phyloP scores from a whole-genome alignment of 106 monocot species.

The Cymbidium sinense region DNA sequence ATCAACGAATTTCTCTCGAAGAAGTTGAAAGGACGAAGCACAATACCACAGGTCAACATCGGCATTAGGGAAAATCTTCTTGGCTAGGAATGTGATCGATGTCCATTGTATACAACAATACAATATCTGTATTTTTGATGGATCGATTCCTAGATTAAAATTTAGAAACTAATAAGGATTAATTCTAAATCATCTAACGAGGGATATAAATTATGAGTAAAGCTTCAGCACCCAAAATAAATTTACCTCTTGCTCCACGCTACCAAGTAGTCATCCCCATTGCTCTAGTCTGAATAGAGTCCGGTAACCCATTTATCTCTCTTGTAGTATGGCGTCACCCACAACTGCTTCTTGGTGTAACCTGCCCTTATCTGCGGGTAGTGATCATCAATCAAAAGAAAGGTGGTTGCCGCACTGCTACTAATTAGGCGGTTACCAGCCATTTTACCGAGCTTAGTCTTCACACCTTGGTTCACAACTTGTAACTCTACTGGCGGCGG shows the following conservation, averaged over 20 bases:
- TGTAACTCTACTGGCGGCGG: conserved; percentile 25
- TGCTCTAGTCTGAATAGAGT: conserved; percentile 35
- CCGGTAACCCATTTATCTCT: conserved; percentile 58
- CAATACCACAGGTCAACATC: conserved; percentile 35
- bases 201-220: too few relatives aligned
- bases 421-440: conserved; percentile 45
- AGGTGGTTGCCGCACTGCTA: conserved; percentile 11
- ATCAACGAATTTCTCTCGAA: conserved; percentile 62
- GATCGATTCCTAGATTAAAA: conserved; percentile 29
- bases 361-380: conserved; percentile 44
- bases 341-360: conserved; percentile 54
- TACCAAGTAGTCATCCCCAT: conserved; percentile 50
- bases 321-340: conserved; percentile 60
- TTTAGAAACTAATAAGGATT: too few relatives aligned
- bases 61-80: conserved; percentile 64
- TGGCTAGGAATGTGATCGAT: conserved; percentile 49
- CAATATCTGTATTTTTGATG: conserved; percentile 50
- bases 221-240: not conserved
- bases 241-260: conserved; percentile 44
- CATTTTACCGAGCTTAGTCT: conserved; percentile 44
- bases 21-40: conserved; percentile 65
- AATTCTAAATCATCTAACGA: too few relatives aligned
- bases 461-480: conserved; percentile 47
- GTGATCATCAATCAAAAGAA: conserved; percentile 46
- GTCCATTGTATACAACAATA: conserved; percentile 50